These are phyloP conservation scores for Globisporangium alternatum DNA, from an alignment of 352 stramenopile genomes.

Conservation along the genomic window DNA sequence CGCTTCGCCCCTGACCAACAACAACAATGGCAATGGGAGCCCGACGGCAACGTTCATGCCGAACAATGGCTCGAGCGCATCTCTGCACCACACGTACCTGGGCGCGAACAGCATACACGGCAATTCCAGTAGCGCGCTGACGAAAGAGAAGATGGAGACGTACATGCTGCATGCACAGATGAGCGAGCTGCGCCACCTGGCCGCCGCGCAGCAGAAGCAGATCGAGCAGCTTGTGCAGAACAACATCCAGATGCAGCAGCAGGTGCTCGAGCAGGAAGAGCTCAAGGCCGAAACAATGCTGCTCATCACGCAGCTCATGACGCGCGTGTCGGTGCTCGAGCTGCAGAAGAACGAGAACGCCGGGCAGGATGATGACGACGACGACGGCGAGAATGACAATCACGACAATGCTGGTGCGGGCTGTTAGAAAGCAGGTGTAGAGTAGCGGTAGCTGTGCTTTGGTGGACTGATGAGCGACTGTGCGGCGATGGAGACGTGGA, in stretches of 20 bases:
- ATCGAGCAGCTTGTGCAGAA: slow-evolving; percentile 69
- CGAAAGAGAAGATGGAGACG: slow-evolving; percentile 20
- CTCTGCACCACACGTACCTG: slow-evolving; percentile 8
- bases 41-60: slow-evolving; percentile 16
- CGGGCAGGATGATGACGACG: slow-evolving; percentile 23
- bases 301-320: slow-evolving; percentile 84
- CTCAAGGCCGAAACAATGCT: slow-evolving; percentile 83
- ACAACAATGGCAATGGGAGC: slow-evolving; percentile 1
- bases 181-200: slow-evolving; percentile 47
- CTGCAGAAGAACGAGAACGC: slow-evolving; percentile 39
- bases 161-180: slow-evolving; percentile 36
- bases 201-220: slow-evolving; percentile 61
- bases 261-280: slow-evolving; percentile 77
- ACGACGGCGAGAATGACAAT: slow-evolving; percentile 21
- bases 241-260: slow-evolving; percentile 81
- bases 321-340: slow-evolving; percentile 74
- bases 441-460: background rate
- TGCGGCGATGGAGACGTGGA: too few species aligned
- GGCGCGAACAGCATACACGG: background rate
- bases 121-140: background rate
- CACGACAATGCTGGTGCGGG: background rate
- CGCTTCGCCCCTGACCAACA: background rate
- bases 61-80: slow-evolving; percentile 2
- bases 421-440: background rate
- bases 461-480: background rate